These are phyloP conservation scores for Umbelopsis vinacea DNA, from an alignment of 192 early-diverging fungal species.

Conservation along the genomic window DNA sequence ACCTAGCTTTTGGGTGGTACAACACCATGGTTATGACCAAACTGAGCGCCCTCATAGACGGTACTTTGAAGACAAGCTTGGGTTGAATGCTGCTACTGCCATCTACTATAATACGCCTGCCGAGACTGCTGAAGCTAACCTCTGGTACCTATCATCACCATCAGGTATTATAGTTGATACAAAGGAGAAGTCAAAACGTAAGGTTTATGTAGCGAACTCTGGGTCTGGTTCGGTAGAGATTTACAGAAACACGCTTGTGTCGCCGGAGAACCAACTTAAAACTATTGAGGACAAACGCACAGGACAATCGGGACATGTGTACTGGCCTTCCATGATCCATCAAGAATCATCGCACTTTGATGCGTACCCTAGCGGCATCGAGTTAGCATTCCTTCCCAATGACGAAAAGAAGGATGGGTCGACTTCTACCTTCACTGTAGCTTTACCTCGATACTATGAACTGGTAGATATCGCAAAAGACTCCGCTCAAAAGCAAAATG, in stretches of 20 bases:
- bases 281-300: slow-evolving; percentile 8
- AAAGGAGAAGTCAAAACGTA: not conserved
- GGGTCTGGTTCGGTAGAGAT: not conserved
- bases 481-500: not conserved
- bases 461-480: not conserved
- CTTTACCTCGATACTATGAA: not conserved
- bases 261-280: slow-evolving; percentile 8
- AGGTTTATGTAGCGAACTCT: slow-evolving; percentile 14
- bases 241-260: not conserved
- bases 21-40: slow-evolving; percentile 17
- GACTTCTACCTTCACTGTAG: not conserved
- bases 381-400: slow-evolving; percentile 26
- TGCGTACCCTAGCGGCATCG: slow-evolving; percentile 18
- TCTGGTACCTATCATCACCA: slow-evolving; percentile 18
- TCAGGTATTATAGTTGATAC: not conserved
- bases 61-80: slow-evolving; percentile 5
- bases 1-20: slow-evolving; percentile 11
- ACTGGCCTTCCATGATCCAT: slow-evolving; percentile 23
- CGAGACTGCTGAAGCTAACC: not conserved
- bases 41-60: not conserved
- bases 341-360: not conserved
- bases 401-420: slow-evolving; percentile 20
- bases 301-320: not conserved
- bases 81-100: not conserved
- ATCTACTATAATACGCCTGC: slow-evolving; percentile 16